Evolutionary conservation across 2,329 filamentous ascomycete genomes (phyloP).

Genomic region (Colletotrichum tofieldiae): DNA sequence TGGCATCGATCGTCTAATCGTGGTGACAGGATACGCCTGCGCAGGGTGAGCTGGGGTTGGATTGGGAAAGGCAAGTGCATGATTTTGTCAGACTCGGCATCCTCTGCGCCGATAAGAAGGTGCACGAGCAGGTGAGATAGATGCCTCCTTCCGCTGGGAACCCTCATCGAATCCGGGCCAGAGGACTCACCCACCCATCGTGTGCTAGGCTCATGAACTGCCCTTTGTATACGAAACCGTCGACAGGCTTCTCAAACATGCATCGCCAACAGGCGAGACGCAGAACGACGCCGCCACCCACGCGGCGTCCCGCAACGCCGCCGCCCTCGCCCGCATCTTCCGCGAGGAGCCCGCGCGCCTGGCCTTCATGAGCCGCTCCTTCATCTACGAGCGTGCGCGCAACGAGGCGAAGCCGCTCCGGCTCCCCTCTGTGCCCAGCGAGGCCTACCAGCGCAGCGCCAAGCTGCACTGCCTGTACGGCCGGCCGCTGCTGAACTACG

Average conservation of each 20-base stretch:
- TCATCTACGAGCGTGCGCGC: conserved; percentile 72
- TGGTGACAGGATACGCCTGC: conserved; percentile 51
- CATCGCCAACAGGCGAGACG: conserved; percentile 54
- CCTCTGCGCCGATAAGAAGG: conserved; percentile 56
- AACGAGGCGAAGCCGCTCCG: conserved; percentile 47
- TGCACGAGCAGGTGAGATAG: conserved; percentile 58
- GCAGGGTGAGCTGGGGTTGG: conserved; percentile 55
- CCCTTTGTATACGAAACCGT: conserved; percentile 65
- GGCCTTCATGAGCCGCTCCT: conserved; percentile 76
- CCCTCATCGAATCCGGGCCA: not conserved
- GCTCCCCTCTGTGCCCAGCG: conserved; percentile 47
- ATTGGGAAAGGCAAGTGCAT: conserved; percentile 62
- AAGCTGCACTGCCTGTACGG: conserved; percentile 81
- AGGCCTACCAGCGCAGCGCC: conserved; percentile 75
- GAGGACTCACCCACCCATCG: not conserved
- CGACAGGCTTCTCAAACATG: conserved; percentile 62
- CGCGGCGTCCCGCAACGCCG: conserved; percentile 63
- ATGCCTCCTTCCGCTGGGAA: not conserved
- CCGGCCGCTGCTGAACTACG: conserved; percentile 64
- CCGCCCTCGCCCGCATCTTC: conserved; percentile 63
- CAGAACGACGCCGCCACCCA: conserved; percentile 54
- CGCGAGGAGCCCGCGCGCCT: conserved; percentile 66
- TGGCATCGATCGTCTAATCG: conserved; percentile 15
- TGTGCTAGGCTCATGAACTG: conserved; percentile 59
- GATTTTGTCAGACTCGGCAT: conserved; percentile 60